phyloP scores from a whole-genome alignment of 768 basidiomycete species.

The Tylopilus subfusipes region DNA sequence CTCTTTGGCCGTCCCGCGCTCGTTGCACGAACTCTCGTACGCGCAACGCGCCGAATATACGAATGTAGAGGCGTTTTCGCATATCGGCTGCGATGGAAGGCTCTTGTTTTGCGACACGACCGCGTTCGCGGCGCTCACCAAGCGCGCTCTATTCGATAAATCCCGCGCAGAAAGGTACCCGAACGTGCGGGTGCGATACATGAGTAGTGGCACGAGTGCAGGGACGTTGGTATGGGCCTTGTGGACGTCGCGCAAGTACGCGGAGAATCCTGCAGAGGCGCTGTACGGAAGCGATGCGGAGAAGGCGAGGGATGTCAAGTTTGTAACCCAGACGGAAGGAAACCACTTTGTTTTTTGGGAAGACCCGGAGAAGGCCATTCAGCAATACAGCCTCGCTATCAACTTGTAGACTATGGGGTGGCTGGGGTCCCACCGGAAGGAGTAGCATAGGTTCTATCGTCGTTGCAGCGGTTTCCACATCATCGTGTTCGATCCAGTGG shows the following conservation, averaged over 20 bases:
- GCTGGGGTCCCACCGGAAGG: not conserved
- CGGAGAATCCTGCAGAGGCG: constrained; percentile 2
- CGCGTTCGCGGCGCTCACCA: constrained; percentile 6
- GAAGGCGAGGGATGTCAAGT: constrained; percentile 20
- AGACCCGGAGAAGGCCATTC: constrained; percentile 21
- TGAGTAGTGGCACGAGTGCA: constrained; percentile 12
- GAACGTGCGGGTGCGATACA: constrained; percentile 16
- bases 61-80: not conserved
- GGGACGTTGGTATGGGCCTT: constrained; percentile 10
- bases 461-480: too few relatives aligned
- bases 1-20: constrained; percentile 3
- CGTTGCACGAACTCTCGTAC: constrained; percentile 12
- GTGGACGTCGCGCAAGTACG: constrained; percentile 12
- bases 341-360: constrained; percentile 28
- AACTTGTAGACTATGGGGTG: not conserved
- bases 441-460: too few relatives aligned
- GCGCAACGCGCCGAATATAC: constrained; percentile 14
- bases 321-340: constrained; percentile 12
- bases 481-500: too few relatives aligned
- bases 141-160: constrained; percentile 19
- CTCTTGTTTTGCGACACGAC: constrained; percentile 10
- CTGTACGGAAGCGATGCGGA: constrained; percentile 16
- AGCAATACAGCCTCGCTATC: constrained; percentile 10
- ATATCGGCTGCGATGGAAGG: constrained; percentile 10
- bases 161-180: constrained; percentile 6